Conservation (phyloP, 768 basidiomycete genomes). For the Mycena chlorophos region DNA sequence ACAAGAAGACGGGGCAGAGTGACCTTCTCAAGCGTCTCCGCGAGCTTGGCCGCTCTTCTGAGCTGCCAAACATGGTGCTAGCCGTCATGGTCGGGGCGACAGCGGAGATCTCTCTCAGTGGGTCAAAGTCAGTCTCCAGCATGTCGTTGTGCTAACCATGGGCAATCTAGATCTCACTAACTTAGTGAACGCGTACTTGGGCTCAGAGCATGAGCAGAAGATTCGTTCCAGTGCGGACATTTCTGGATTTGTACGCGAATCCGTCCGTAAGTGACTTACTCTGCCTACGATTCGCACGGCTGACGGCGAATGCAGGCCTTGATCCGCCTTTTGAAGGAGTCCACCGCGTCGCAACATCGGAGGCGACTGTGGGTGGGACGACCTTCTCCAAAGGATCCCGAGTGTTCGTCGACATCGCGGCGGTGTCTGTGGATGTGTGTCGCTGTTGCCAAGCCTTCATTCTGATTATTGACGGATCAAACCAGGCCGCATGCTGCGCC, state of each 20-base stretch:
- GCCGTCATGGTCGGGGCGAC: conserved; percentile 68
- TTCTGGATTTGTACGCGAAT: conserved; percentile 64
- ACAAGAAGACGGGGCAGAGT: conserved; percentile 47
- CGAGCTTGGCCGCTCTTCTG: conserved; percentile 54
- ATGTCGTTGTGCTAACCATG: conserved; percentile 3
- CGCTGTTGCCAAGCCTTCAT: background rate
- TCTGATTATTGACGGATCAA: conserved; percentile 2
- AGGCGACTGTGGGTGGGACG: too few species aligned
- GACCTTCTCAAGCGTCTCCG: conserved; percentile 59
- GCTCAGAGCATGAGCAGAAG: conserved; percentile 41
- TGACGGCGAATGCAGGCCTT: conserved; percentile 47
- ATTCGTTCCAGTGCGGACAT: conserved; percentile 44
- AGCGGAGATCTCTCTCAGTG: conserved; percentile 72
- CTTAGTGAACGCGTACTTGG: conserved; percentile 63
- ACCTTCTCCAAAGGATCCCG: conserved; percentile 43
- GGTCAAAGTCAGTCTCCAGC: conserved; percentile 5
- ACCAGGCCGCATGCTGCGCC: conserved; percentile 53
- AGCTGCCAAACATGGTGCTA: conserved; percentile 68
- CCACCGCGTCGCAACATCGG: too few species aligned
- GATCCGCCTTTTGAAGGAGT: too few species aligned
- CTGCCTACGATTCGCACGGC: background rate
- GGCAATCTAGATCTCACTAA: conserved; percentile 57
- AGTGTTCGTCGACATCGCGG: conserved; percentile 62
- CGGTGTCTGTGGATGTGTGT: conserved; percentile 57
- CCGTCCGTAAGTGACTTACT: conserved; percentile 54